A percentile compares a stretch with the other conserved stretches of the same genome.
phyloP scores from a whole-genome alignment of 2,329 filamentous ascomycete species.

The Talaromyces albobiverticillius region DNA sequence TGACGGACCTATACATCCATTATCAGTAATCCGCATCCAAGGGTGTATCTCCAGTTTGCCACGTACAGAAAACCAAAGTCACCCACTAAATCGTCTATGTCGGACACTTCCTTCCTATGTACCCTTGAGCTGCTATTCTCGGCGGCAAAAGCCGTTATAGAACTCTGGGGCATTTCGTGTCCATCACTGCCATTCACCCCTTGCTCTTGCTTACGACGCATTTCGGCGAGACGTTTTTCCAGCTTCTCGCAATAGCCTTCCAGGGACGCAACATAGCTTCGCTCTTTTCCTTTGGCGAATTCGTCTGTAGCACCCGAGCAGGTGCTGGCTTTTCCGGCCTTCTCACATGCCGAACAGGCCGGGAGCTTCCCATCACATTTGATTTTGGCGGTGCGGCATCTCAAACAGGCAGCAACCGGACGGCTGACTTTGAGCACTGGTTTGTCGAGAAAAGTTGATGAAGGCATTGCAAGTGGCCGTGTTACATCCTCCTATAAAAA shows the following conservation, averaged over 20 bases:
- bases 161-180: slow-evolving; percentile 30
- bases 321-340: slow-evolving; percentile 77
- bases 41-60: not conserved
- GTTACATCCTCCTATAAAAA: slow-evolving; percentile 18
- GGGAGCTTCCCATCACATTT: slow-evolving; percentile 97
- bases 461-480: slow-evolving; percentile 26
- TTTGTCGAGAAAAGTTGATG: slow-evolving; percentile 36
- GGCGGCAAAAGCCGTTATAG: slow-evolving; percentile 33
- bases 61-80: slow-evolving; percentile 83
- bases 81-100: slow-evolving; percentile 87
- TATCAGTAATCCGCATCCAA: slow-evolving; percentile 16
- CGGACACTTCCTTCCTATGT: slow-evolving; percentile 67
- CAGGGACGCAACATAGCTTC: slow-evolving; percentile 95
- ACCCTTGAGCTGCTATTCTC: slow-evolving; percentile 32
- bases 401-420: slow-evolving; percentile 74
- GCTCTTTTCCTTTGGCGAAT: slow-evolving; percentile 90
- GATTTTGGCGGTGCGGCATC: slow-evolving; percentile 88
- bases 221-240: slow-evolving; percentile 66
- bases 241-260: slow-evolving; percentile 87
- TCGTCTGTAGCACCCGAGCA: slow-evolving; percentile 95
- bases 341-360: slow-evolving; percentile 92
- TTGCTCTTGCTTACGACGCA: slow-evolving; percentile 31
- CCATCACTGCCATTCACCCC: slow-evolving; percentile 17
- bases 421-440: slow-evolving; percentile 61
- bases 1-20: slow-evolving; percentile 66